These are phyloP conservation scores for Rosa rugosa DNA, from an alignment of 306 rosid species.

Conservation along the genomic window DNA sequence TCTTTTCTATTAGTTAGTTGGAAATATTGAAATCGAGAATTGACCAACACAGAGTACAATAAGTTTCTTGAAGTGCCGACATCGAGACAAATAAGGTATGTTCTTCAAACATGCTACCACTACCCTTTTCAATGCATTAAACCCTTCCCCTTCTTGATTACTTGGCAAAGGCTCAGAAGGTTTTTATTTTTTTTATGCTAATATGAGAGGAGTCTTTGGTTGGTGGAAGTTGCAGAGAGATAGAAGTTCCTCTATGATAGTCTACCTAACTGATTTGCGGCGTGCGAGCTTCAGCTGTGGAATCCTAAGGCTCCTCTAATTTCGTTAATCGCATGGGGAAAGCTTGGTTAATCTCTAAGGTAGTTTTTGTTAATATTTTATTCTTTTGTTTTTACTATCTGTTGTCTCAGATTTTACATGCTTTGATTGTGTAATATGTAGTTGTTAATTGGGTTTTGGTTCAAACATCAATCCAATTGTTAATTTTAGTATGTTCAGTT, in stretches of 20 bases:
- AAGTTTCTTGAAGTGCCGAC: neutral
- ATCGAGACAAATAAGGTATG: neutral
- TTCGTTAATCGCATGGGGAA: conserved; percentile 79
- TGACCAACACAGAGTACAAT: neutral
- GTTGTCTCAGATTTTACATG: neutral
- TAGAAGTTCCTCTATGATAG: conserved; percentile 75
- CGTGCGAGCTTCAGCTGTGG: conserved; percentile 67
- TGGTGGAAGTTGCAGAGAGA: conserved; percentile 89
- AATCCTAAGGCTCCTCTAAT: conserved; percentile 69
- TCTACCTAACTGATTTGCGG: conserved; percentile 45
- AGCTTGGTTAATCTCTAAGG: conserved; percentile 95
- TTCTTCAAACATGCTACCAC: no score
- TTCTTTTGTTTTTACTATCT: neutral
- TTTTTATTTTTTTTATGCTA: conserved; percentile 41
- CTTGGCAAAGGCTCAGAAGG: conserved; percentile 63
- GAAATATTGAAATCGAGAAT: neutral
- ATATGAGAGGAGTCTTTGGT: conserved; percentile 84
- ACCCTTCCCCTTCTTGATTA: conserved; percentile 51
- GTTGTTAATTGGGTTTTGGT: neutral
- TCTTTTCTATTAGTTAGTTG: neutral
- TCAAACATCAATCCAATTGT: neutral
- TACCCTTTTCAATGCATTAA: no score
- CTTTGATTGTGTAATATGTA: neutral
- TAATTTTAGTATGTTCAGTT: neutral
- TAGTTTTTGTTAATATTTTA: neutral